Evolutionary conservation across 257 asterid species (phyloP).

Genomic region (Primulina eburnea): DNA sequence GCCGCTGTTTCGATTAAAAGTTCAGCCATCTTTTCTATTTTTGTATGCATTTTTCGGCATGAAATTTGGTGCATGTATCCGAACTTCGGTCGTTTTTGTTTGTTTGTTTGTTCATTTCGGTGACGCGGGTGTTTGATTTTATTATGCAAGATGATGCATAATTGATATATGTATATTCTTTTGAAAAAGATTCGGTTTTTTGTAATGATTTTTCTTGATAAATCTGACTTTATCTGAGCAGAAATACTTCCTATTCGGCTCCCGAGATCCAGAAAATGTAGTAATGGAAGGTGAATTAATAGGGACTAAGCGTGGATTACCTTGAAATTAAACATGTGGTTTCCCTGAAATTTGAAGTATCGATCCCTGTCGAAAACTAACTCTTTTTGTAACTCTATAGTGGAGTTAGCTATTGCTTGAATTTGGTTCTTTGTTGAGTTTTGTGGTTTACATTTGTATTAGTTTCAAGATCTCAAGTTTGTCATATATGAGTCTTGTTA

Average conservation of each 20-base stretch:
- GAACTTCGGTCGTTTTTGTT: conserved; percentile 7
- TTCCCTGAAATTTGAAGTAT: not conserved
- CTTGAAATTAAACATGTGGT: not conserved
- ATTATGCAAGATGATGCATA: conserved; percentile 17
- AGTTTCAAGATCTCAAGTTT: conserved; percentile 5
- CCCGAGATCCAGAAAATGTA: conserved; percentile 25
- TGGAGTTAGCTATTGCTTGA: not conserved
- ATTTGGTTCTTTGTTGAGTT: not conserved
- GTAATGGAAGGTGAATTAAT: not conserved
- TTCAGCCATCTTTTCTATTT: conserved; percentile 2
- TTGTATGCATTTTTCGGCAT: conserved; percentile 14
- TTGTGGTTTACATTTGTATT: not conserved
- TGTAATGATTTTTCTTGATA: not conserved
- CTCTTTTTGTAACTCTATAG: conserved; percentile 9
- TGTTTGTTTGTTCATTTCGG: not conserved
- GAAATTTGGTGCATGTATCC: conserved; percentile 19
- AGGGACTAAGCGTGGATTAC: not conserved
- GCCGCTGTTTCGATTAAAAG: conserved; percentile 9
- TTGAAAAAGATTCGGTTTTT: not conserved
- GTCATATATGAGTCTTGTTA: conserved; percentile 6
- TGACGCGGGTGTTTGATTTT: conserved; percentile 24
- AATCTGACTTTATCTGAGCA: conserved; percentile 19
- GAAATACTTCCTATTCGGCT: not conserved
- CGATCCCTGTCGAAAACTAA: not conserved
- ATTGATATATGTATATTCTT: not conserved